Percentiles rank a stretch among this genome's conserved stretches.
phyloP scores from a whole-genome alignment of 2,329 filamentous ascomycete species.

The Talaromyces sp. region DNA sequence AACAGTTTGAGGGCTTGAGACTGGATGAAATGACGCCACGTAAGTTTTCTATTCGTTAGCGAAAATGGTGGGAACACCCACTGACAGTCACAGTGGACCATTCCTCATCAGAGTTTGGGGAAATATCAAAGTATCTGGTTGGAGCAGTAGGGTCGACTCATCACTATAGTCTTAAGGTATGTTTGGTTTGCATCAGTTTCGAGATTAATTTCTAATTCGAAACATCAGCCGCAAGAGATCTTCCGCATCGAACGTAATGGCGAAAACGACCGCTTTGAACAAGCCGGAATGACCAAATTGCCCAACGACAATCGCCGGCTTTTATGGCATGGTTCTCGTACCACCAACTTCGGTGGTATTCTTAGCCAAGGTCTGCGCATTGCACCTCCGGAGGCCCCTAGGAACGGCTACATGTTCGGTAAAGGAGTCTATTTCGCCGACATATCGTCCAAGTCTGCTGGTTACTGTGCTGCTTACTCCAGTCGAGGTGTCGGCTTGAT shows the following conservation, averaged over 20 bases:
- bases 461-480: slow-evolving; percentile 63
- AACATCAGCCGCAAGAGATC: slow-evolving; percentile 61
- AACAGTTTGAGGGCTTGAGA: slow-evolving; percentile 66
- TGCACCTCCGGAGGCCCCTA: slow-evolving; percentile 72
- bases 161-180: slow-evolving; percentile 38
- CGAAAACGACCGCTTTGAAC: slow-evolving; percentile 66
- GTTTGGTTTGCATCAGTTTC: neutral
- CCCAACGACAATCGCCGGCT: slow-evolving; percentile 64
- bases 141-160: slow-evolving; percentile 68
- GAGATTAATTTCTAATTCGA: neutral
- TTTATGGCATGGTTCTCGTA: slow-evolving; percentile 82
- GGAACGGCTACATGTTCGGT: slow-evolving; percentile 80
- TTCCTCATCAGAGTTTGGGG: slow-evolving; percentile 58
- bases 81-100: slow-evolving; percentile 47
- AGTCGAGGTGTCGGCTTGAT: slow-evolving; percentile 70
- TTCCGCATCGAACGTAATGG: slow-evolving; percentile 77
- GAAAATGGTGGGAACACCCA: neutral
- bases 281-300: slow-evolving; percentile 50
- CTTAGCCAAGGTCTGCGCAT: slow-evolving; percentile 85
- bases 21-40: slow-evolving; percentile 71
- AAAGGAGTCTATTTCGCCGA: slow-evolving; percentile 88
- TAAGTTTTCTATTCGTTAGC: slow-evolving; percentile 22
- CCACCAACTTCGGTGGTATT: slow-evolving; percentile 83
- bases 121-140: slow-evolving; percentile 64
- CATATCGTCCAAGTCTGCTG: slow-evolving; percentile 76